Percentiles rank a stretch among this genome's conserved stretches.
Evolutionary conservation across 73 alveolate species (phyloP).

Genomic region (Paramecium sonneborni): DNA sequence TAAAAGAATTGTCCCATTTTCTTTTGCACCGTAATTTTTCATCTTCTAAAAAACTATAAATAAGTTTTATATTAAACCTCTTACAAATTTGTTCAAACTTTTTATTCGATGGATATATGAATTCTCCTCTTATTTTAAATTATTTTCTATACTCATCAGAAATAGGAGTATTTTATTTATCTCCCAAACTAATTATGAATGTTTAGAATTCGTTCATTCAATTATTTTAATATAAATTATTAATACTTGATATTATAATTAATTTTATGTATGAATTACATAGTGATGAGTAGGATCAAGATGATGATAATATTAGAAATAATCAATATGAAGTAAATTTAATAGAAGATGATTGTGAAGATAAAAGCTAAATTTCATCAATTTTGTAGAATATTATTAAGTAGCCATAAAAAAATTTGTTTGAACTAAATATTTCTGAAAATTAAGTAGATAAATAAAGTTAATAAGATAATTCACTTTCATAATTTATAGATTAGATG

Average conservation of each 20-base stretch:
- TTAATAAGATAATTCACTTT: background rate
- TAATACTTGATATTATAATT: background rate
- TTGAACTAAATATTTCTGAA: background rate
- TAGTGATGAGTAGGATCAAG: no score
- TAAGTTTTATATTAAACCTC: background rate
- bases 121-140: slow-evolving; percentile 26
- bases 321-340: background rate
- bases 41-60: slow-evolving; percentile 31
- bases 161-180: background rate
- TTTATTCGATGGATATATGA: background rate
- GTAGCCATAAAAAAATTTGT: background rate
- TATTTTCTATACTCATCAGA: background rate
- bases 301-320: no score
- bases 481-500: background rate
- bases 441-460: background rate
- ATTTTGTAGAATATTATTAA: background rate
- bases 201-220: background rate
- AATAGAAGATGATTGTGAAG: background rate
- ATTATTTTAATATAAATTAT: no score
- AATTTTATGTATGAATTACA: background rate
- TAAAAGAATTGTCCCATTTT: slow-evolving; percentile 47
- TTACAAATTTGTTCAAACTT: background rate
- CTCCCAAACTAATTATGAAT: background rate
- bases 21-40: slow-evolving; percentile 30
- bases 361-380: background rate